Percentiles rank a stretch among this genome's conserved stretches.
Conservation (phyloP, 306 rosid species). For the Nissolia schottii region DNA sequence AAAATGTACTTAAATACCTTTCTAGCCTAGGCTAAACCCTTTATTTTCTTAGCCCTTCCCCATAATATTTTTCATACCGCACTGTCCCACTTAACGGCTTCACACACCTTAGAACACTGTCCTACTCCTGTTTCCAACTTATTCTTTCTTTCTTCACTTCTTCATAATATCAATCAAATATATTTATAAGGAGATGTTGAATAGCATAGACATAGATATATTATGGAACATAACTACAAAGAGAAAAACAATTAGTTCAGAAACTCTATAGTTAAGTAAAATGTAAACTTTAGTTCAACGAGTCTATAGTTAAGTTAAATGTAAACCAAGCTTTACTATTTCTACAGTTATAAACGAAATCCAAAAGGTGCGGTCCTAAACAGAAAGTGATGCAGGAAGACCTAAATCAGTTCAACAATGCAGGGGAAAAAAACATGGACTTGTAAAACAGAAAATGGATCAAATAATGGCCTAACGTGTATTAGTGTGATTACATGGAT, state of each 20-base stretch:
- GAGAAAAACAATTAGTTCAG: constrained; percentile 4
- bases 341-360: too few relatives aligned
- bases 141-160: constrained; percentile 3
- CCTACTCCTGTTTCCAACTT: background rate
- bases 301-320: background rate
- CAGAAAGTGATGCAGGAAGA: background rate
- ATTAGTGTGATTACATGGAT: background rate
- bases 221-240: background rate
- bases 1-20: background rate
- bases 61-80: background rate
- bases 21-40: background rate
- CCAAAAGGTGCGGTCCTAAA: background rate
- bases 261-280: background rate
- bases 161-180: background rate
- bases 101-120: background rate
- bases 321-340: background rate
- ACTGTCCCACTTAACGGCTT: background rate
- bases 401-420: background rate
- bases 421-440: background rate
- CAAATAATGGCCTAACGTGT: background rate
- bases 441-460: background rate
- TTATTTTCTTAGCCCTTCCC: background rate
- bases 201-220: background rate
- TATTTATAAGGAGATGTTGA: background rate
- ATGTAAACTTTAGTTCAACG: background rate